Percentiles rank a stretch among this genome's conserved stretches.
phyloP scores from a whole-genome alignment of 192 early-diverging fungal genomes.

The Coemansia guatemalensis region DNA sequence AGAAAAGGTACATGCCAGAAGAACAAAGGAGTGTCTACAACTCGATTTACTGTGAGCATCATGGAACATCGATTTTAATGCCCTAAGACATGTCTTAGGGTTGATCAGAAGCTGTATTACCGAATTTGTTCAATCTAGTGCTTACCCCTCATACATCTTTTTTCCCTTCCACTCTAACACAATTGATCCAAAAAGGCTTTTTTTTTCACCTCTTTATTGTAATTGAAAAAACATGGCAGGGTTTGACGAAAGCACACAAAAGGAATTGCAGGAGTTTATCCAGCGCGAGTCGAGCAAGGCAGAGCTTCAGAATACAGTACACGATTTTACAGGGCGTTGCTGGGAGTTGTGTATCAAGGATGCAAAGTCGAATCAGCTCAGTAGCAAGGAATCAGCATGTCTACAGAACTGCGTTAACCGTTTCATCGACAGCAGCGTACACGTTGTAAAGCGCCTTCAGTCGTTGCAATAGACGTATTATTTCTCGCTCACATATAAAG shows the following conservation, averaged over 20 bases:
- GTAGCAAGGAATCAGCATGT: conserved; percentile 57
- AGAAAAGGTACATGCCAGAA: no score
- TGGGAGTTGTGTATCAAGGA: conserved; percentile 69
- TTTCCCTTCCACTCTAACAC: no score
- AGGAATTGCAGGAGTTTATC: conserved; percentile 59
- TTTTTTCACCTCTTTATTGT: conserved; percentile 1
- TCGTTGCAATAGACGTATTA: no score
- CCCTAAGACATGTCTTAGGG: no score
- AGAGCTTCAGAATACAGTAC: conserved; percentile 59
- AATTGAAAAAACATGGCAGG: conserved; percentile 13
- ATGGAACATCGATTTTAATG: no score
- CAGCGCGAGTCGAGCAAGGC: conserved; percentile 61
- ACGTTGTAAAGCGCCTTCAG: conserved; percentile 60
- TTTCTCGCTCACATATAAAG: no score
- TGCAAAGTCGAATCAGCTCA: conserved; percentile 52
- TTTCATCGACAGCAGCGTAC: conserved; percentile 64
- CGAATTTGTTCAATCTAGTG: no score
- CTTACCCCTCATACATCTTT: no score
- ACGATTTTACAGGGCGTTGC: conserved; percentile 65
- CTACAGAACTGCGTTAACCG: conserved; percentile 71
- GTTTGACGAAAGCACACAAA: conserved; percentile 58
- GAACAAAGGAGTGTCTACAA: no score
- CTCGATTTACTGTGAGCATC: no score
- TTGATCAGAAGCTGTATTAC: no score
- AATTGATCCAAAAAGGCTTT: background rate